These are phyloP conservation scores for Arthroderma sp. DNA, from an alignment of 2,329 filamentous ascomycete species.

Conservation along the genomic window DNA sequence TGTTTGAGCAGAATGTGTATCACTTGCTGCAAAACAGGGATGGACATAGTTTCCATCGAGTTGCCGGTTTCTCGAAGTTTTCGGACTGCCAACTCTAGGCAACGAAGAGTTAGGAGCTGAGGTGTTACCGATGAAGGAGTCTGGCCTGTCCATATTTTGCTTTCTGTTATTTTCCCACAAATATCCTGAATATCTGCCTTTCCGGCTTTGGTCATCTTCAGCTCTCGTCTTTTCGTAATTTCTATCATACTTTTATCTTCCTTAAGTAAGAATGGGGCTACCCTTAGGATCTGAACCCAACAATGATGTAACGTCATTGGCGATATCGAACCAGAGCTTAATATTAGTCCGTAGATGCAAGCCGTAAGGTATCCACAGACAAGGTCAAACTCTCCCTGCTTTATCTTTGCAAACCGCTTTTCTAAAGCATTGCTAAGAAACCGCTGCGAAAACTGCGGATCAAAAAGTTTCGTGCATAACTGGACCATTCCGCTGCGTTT, in stretches of 20 bases:
- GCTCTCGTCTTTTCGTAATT: slow-evolving; percentile 16
- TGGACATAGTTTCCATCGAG: slow-evolving; percentile 19
- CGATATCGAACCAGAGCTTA: slow-evolving; percentile 20
- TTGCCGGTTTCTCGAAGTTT: slow-evolving; percentile 24
- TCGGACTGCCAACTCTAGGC: slow-evolving; percentile 23
- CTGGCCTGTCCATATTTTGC: slow-evolving; percentile 19
- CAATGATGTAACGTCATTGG: slow-evolving; percentile 21
- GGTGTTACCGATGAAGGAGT: slow-evolving; percentile 21
- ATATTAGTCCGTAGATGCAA: slow-evolving; percentile 25
- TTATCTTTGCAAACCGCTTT: slow-evolving; percentile 51
- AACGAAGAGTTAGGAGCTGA: slow-evolving; percentile 24
- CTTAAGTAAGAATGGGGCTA: slow-evolving; percentile 20
- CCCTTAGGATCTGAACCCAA: slow-evolving; percentile 25
- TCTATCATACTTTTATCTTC: slow-evolving; percentile 21
- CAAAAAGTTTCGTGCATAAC: slow-evolving; percentile 42
- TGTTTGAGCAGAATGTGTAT: slow-evolving; percentile 22
- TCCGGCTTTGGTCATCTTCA: slow-evolving; percentile 23
- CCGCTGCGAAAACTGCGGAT: slow-evolving; percentile 28
- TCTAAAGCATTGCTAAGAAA: slow-evolving; percentile 66
- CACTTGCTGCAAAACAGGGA: slow-evolving; percentile 20
- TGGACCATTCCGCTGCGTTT: slow-evolving; percentile 45
- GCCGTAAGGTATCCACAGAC: slow-evolving; percentile 24
- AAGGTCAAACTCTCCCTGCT: slow-evolving; percentile 47
- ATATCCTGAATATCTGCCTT: slow-evolving; percentile 22
- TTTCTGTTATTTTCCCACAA: slow-evolving; percentile 17